Conservation (phyloP, 768 basidiomycete genomes). For the Pleurotus djamor region DNA sequence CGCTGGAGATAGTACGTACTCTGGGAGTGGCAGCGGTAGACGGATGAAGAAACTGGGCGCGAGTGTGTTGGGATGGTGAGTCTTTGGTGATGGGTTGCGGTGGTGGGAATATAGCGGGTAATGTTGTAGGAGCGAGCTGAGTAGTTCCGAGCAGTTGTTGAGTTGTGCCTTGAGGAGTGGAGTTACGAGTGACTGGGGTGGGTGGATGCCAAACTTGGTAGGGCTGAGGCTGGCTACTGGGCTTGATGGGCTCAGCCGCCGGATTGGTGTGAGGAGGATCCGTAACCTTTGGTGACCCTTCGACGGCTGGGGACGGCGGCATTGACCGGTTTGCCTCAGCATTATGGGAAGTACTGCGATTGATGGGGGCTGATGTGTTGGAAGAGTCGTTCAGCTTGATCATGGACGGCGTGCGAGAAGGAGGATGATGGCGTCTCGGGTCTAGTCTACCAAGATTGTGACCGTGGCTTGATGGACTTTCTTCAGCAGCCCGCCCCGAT, state of each 20-base stretch:
- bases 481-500: neutral
- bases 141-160: neutral
- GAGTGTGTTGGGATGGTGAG: neutral
- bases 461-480: neutral
- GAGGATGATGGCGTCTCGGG: neutral
- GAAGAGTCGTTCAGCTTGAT: slow-evolving; percentile 2
- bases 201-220: slow-evolving; percentile 3
- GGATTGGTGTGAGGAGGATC: neutral
- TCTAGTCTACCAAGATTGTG: neutral
- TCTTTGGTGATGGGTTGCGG: neutral
- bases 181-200: slow-evolving; percentile 3
- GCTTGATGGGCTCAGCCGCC: neutral
- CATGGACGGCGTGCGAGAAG: slow-evolving; percentile 5
- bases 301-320: neutral
- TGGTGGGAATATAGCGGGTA: no score
- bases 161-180: neutral
- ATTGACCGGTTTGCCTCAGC: neutral
- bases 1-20: neutral
- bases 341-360: neutral
- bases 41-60: neutral
- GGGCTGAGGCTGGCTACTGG: neutral
- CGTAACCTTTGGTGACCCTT: neutral
- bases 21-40: slow-evolving; percentile 2
- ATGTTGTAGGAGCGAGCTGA: neutral
- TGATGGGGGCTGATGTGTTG: neutral